Conservation (phyloP, 495 filamentous ascomycete species). For the Tuber calosporum region DNA sequence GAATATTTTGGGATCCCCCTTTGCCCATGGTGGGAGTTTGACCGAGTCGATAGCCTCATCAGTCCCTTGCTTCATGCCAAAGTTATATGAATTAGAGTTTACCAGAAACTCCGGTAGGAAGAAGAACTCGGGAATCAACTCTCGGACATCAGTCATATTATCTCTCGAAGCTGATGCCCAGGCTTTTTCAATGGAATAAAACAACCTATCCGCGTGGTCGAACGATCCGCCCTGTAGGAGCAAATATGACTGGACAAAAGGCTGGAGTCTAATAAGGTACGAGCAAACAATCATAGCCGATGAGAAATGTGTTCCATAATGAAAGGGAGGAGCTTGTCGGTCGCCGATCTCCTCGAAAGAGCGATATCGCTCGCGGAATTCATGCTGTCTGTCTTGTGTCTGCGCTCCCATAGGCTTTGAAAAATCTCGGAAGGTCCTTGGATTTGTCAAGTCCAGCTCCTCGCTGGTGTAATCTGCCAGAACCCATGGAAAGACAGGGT, state of each 20-base stretch:
- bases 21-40: constrained; percentile 86
- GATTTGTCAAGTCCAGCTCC: constrained; percentile 80
- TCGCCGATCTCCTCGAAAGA: constrained; percentile 89
- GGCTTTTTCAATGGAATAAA: constrained; percentile 84
- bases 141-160: constrained; percentile 87
- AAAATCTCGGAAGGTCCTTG: constrained; percentile 77
- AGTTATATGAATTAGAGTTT: constrained; percentile 89
- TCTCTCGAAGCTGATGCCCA: constrained; percentile 85
- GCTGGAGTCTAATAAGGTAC: constrained; percentile 88
- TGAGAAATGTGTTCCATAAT: constrained; percentile 97
- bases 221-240: constrained; percentile 94
- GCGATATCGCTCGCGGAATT: constrained; percentile 75
- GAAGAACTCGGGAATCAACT: constrained; percentile 94
- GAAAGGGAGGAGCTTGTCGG: constrained; percentile 68
- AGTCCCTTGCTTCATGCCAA: constrained; percentile 73
- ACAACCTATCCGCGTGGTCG: constrained; percentile 90
- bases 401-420: constrained; percentile 98
- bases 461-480: constrained; percentile 92
- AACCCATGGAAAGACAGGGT: constrained; percentile 97
- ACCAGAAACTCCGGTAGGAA: constrained; percentile 87
- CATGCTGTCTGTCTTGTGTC: constrained; percentile 60
- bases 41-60: constrained; percentile 76
- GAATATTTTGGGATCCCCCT: constrained; percentile 92
- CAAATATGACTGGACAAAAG: constrained; percentile 94
- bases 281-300: constrained; percentile 98